Percentiles rank a stretch among this genome's conserved stretches.
phyloP scores from a whole-genome alignment of 345 rosid genomes.

The Rhodamnia argentea region DNA sequence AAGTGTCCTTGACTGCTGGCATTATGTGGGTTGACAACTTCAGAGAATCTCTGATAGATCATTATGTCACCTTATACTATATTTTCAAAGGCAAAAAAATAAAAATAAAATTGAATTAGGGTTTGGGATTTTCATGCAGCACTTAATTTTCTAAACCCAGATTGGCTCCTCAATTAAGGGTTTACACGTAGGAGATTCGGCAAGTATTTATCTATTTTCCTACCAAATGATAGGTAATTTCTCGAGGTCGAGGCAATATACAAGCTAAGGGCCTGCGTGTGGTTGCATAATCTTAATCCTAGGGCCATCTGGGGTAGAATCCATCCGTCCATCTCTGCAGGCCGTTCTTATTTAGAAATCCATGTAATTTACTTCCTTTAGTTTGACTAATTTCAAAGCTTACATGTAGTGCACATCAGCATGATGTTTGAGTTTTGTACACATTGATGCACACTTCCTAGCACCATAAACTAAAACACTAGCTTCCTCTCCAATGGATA shows the following conservation, averaged over 20 bases:
- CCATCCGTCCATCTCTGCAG: not conserved
- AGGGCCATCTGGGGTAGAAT: not conserved
- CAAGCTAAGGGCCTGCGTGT: not conserved
- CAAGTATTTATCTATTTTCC: not conserved
- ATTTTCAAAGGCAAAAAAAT: not conserved
- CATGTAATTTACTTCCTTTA: not conserved
- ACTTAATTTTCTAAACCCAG: no score
- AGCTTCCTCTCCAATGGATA: not conserved
- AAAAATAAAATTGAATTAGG: not conserved
- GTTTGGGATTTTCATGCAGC: not conserved
- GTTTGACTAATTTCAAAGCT: not conserved
- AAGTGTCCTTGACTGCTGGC: not conserved
- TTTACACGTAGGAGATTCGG: not conserved
- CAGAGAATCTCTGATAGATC: slow-evolving; percentile 2
- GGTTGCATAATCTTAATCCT: not conserved
- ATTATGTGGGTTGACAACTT: not conserved
- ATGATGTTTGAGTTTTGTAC: not conserved
- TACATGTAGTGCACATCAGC: not conserved
- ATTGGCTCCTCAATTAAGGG: not conserved
- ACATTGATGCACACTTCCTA: not conserved
- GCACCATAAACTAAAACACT: not conserved
- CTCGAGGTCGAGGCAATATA: not conserved
- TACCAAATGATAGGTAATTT: not conserved
- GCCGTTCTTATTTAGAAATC: not conserved
- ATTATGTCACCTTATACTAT: not conserved